These are phyloP conservation scores for Hypoxylon sp. DNA, from an alignment of 2,329 filamentous ascomycete genomes.

Conservation along the genomic window DNA sequence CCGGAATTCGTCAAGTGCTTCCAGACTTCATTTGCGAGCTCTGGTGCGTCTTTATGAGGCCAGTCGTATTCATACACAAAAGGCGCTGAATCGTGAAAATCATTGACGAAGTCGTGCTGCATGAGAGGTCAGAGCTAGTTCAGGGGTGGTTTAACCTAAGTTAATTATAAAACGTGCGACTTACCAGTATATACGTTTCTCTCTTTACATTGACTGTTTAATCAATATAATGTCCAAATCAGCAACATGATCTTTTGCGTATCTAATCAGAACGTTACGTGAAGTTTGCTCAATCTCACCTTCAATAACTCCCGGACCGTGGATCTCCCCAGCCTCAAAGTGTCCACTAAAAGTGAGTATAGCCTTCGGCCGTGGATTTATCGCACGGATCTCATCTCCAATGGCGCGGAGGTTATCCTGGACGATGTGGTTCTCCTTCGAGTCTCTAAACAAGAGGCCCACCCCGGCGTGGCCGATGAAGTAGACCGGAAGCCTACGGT, in stretches of 20 bases:
- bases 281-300: constrained; percentile 12
- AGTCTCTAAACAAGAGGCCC: constrained; percentile 30
- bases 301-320: constrained; percentile 37
- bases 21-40: constrained; percentile 34
- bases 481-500: constrained; percentile 34
- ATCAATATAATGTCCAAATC: not conserved
- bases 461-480: constrained; percentile 40
- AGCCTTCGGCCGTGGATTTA: constrained; percentile 36
- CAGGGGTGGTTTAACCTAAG: not conserved
- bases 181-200: constrained; percentile 36
- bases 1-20: constrained; percentile 28
- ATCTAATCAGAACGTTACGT: not conserved
- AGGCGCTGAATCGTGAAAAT: constrained; percentile 38
- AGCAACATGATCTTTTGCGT: too few relatives aligned
- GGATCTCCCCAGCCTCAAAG: constrained; percentile 39
- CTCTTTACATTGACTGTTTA: constrained; percentile 37
- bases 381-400: constrained; percentile 33
- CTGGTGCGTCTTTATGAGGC: constrained; percentile 36
- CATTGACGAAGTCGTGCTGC: constrained; percentile 40
- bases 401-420: constrained; percentile 37
- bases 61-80: constrained; percentile 40
- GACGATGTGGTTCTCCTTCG: constrained; percentile 29
- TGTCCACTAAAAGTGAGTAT: constrained; percentile 39
- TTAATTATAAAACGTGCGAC: not conserved
- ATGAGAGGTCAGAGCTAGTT: not conserved